A percentile compares a stretch with the other conserved stretches of the same genome.
Conservation (phyloP, 257 asterid genomes). For the Solanum ahanhuiri region DNA sequence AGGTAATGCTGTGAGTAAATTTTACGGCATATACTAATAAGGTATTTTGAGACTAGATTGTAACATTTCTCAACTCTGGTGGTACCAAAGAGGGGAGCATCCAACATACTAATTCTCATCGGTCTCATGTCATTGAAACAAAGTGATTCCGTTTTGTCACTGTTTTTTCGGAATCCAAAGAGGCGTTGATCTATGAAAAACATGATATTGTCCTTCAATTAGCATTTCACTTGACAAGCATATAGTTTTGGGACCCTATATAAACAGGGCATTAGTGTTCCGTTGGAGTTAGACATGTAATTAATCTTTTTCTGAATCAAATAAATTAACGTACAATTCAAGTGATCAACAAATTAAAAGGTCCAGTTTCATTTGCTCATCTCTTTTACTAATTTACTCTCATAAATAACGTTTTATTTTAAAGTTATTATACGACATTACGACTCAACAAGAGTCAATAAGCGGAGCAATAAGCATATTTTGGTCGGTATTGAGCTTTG, state of each 20-base stretch:
- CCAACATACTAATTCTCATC: neutral
- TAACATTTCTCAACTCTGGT: neutral
- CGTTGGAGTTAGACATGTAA: too few species aligned
- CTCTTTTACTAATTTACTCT: neutral
- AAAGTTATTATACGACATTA: neutral
- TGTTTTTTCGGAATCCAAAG: neutral
- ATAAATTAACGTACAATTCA: neutral
- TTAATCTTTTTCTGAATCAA: neutral
- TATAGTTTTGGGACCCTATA: too few species aligned
- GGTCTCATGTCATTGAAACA: neutral
- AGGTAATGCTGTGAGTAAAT: neutral
- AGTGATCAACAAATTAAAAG: neutral
- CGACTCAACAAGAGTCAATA: neutral
- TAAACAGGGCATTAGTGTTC: too few species aligned
- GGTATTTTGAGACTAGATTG: neutral
- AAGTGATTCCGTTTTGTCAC: neutral
- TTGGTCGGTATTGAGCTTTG: neutral
- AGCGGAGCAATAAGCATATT: neutral
- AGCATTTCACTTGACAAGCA: too few species aligned
- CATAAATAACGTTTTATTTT: neutral
- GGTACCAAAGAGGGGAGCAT: neutral
- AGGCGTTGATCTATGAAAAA: neutral
- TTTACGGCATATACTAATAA: too few species aligned
- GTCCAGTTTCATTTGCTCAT: neutral
- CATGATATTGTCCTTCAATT: neutral